phyloP scores from a whole-genome alignment of 371 early-diverging fungal species.

The Caulochytrium protostelioides region DNA sequence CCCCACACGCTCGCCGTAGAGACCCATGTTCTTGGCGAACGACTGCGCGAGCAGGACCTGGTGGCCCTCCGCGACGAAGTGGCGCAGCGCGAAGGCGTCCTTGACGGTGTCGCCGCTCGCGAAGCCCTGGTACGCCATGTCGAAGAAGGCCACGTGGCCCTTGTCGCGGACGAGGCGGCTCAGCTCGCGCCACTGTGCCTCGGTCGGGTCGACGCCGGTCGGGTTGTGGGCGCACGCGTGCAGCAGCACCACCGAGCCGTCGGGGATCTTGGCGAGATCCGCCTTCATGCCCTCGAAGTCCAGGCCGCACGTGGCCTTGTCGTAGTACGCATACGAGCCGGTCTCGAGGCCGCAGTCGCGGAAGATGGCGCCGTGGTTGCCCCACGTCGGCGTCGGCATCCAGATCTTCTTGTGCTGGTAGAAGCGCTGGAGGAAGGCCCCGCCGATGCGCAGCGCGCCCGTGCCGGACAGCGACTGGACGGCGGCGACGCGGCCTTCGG shows the following conservation, averaged over 20 bases:
- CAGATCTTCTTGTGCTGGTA: constrained; percentile 72
- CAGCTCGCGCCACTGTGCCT: constrained; percentile 78
- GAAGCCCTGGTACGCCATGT: constrained; percentile 98
- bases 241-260: constrained; percentile 72
- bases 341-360: constrained; percentile 71
- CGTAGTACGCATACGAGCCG: constrained; percentile 78
- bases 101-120: constrained; percentile 75
- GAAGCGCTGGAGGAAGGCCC: constrained; percentile 64
- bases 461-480: constrained; percentile 93
- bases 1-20: constrained; percentile 95
- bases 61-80: constrained; percentile 66
- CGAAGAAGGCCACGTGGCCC: constrained; percentile 80
- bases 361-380: constrained; percentile 90
- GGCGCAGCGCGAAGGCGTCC: constrained; percentile 86
- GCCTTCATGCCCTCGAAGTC: constrained; percentile 79
- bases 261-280: constrained; percentile 64
- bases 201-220: constrained; percentile 91
- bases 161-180: constrained; percentile 51
- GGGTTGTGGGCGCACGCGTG: constrained; percentile 99
- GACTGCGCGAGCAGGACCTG: constrained; percentile 74
- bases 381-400: constrained; percentile 92
- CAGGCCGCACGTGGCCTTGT: constrained; percentile 76
- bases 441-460: constrained; percentile 89
- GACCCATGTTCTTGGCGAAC: constrained; percentile 97
- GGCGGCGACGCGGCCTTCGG: constrained; percentile 54